Evolutionary conservation across 306 rosid species (phyloP), one percentile per base, ranked within the genome.

Genomic region (Prunus padus): DNA sequence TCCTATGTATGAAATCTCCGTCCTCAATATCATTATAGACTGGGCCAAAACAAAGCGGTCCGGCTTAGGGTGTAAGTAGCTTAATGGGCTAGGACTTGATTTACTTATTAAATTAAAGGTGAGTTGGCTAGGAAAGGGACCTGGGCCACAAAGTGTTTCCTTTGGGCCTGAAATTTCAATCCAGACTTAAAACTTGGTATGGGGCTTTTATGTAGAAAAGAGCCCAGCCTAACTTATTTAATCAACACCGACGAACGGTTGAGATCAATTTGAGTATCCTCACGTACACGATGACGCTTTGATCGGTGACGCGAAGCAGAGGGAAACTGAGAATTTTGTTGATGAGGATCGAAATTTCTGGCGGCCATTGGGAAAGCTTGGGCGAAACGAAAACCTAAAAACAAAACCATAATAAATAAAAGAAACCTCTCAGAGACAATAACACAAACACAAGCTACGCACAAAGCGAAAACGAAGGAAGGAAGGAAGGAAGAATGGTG

Each of bases 401-500:
- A 20, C 28, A 40, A 42, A 19, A 9, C 63, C 62, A 19, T 23
- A 11, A 6, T 23, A 22, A 11, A 6, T 23, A 22, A 19, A 3
- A 1, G 4, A 64, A 42, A 11, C 2, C 13, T 33, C 11, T 22
- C 18, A 47, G 33, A 45, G 28, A n/a, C 47, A 30, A 33, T 18
- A 64, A 51, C 63, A 20, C 45, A 59, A 74, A 14, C 42, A 37
- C 42, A 37, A 69, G 22, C 61, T 0, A 31, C 15, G 65, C 57
- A 60, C 26, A 47, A 22, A 8, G 45, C 22, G 30, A 37, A 37
- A 37, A 37, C 42, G 0, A 37, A 37, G 42, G 42, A 33, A 33
- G 40, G 37, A 33, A 33, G 8, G 40, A 33, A 33, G 9, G 42
- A 37, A 37, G 42, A 74, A 91, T 95, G 98, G 98, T 95, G 86